Evolutionary conservation across 495 filamentous ascomycete genomes (phyloP), one percentile per base, ranked within the genome.

Genomic region (Aspergillus haitiensis): DNA sequence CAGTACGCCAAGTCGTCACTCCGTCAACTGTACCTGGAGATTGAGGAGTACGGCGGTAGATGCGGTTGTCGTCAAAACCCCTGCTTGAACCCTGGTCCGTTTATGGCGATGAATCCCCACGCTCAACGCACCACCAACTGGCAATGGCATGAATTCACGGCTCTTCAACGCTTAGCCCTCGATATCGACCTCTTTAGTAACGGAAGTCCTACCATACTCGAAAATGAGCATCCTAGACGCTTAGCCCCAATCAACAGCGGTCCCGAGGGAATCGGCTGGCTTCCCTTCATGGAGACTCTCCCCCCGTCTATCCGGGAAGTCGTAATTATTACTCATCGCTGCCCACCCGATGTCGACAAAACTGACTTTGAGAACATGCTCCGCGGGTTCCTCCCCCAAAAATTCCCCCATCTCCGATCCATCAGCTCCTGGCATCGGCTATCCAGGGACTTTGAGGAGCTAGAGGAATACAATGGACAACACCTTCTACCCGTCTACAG

Each of bases 361-460:
- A 10, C 11, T 3, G n/a, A 40, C 37, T n/a, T 40, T 40, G 37
- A 40, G n/a, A 40, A 40, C 7, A 9, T 40, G 37, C 2, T 40
- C n/a, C 37, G 37, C 11, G 37, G 37, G 37, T 40, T 40, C 37
- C 37, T 11, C 11, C 37, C 37, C 2, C 7, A 40, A 9, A 40
- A 40, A n/a, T 40, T 40, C 37, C 37, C 4, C 10, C 3, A 11
- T 10, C 37, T 40, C 9, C 37, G 10, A n/a, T 9, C 7, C 3
- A 40, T 40, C 10, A 40, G 37, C 37, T 10, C 37, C 10, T 40
- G 37, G 37, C 37, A 40, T 7, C 37, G 37, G n/a, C 27, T 59
- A 70, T 77, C 64, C 72, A 82, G 34, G 64, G 63, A 37, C 60
- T 74, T 39, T 70, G 62, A 55, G 82, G 55, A 16, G 72, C 69